Base-by-base conservation (phyloP, 108 stramenopile genomes). In the Tribonema minus region DNA sequence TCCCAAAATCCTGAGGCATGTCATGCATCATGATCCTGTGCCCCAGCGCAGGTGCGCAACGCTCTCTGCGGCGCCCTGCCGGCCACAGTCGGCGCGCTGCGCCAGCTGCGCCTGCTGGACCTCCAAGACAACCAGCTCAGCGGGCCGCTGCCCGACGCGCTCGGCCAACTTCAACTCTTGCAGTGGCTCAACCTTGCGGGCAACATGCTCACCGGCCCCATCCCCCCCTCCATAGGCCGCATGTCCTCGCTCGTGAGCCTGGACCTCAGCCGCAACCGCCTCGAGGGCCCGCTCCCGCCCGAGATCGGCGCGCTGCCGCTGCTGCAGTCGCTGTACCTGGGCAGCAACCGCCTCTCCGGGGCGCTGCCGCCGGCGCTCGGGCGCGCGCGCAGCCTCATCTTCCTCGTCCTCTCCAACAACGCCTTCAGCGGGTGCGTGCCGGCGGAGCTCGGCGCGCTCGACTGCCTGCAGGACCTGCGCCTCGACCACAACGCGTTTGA, bases 211-310 rank as follows among this genome's bases (percentile, higher is more conserved):
- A 69, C 67, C 3, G 77, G 77, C 15, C 68, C 5, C 0, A 61
- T 79, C 26, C 59, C 77, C 27, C 26, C 37, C 31, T 25, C 31
- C 23, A 35, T 79, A 32, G 77, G 77, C n/a, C 3, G 9, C 25
- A 40, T 79, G 3, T 23, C 58, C 31, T 70, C 67, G 23, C 68
- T 79, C 0, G 37, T 29, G 25, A 62, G 37, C 15, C 77, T 79
- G 3, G 61, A 79, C 28, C 37, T 79, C 20, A 58, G 58, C 15
- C 37, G 3, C 39, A 79, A 70, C 9, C 37, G 36, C 36, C 40
- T 79, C 20, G 68, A 69, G 40, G 77, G 77, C 12, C 30, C 9
- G 28, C n/a, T 79, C 15, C 77, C 77, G 6, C 30, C 58, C n/a
- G 77, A 59, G 28, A 36, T 79, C 34, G 68, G 77, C 25, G 38